Conservation (phyloP, 495 filamentous ascomycete species). For the Aspergillus bertholletiae region DNA sequence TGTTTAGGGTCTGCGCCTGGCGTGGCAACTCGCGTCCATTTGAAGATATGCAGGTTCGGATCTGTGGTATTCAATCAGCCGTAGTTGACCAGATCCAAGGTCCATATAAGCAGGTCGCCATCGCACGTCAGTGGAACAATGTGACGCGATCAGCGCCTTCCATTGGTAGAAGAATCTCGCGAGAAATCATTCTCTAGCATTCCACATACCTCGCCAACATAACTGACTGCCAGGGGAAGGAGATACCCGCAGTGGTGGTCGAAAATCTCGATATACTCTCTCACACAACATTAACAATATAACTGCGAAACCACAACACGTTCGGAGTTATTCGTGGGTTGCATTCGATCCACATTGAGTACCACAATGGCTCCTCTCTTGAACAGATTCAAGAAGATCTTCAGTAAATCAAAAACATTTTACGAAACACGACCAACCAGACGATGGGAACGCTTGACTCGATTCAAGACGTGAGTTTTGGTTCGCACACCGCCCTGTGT, state of each 20-base stretch:
- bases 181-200: too few species aligned
- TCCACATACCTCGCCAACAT: constrained; percentile 19
- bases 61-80: not conserved
- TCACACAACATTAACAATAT: not conserved
- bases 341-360: not conserved
- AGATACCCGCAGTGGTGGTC: too few species aligned
- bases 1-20: not conserved
- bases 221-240: constrained; percentile 9
- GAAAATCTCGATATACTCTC: too few species aligned
- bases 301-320: too few species aligned
- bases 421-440: not conserved
- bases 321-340: too few species aligned
- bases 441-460: too few species aligned
- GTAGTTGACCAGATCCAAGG: not conserved
- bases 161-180: not conserved
- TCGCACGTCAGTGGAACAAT: not conserved
- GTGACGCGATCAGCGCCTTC: not conserved
- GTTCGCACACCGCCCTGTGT: too few species aligned
- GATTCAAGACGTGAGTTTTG: too few species aligned
- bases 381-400: not conserved
- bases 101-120: not conserved
- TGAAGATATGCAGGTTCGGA: too few species aligned
- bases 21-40: not conserved
- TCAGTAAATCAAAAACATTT: not conserved
- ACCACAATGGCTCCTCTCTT: not conserved